These are phyloP conservation scores for Ophiostoma montium DNA, from an alignment of 2,329 filamentous ascomycete species.

Conservation along the genomic window DNA sequence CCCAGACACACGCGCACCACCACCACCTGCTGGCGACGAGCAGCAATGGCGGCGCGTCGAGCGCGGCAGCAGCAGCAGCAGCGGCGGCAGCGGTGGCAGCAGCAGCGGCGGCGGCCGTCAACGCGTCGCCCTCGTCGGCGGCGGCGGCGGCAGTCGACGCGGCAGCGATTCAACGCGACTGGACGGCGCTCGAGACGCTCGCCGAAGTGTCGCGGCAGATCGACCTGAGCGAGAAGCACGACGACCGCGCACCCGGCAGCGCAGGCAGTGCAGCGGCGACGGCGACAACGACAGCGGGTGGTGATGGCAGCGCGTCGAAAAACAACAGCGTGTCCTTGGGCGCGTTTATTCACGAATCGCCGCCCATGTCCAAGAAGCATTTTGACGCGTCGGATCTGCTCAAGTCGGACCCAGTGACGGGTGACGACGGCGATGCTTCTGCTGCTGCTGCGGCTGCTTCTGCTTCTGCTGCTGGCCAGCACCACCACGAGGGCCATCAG, in stretches of 20 bases:
- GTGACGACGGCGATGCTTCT: neutral
- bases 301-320: slow-evolving; percentile 11
- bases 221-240: slow-evolving; percentile 48
- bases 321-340: neutral
- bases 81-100: slow-evolving; percentile 3
- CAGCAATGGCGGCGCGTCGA: neutral
- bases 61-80: neutral
- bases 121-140: slow-evolving; percentile 5
- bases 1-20: slow-evolving; percentile 14
- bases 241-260: slow-evolving; percentile 33
- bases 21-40: slow-evolving; percentile 11
- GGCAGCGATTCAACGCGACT: slow-evolving; percentile 35
- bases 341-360: neutral
- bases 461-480: too few species aligned
- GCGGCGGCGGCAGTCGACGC: slow-evolving; percentile 20
- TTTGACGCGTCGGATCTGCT: slow-evolving; percentile 7
- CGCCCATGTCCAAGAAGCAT: neutral
- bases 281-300: too few species aligned
- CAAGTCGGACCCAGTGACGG: slow-evolving; percentile 2
- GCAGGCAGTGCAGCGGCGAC: slow-evolving; percentile 23
- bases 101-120: slow-evolving; percentile 7
- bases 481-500: neutral
- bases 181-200: slow-evolving; percentile 72
- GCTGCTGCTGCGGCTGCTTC: too few species aligned
- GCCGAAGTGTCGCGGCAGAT: slow-evolving; percentile 79